These are phyloP conservation scores for Corylus avellana DNA, from an alignment of 306 rosid species.

Conservation along the genomic window DNA sequence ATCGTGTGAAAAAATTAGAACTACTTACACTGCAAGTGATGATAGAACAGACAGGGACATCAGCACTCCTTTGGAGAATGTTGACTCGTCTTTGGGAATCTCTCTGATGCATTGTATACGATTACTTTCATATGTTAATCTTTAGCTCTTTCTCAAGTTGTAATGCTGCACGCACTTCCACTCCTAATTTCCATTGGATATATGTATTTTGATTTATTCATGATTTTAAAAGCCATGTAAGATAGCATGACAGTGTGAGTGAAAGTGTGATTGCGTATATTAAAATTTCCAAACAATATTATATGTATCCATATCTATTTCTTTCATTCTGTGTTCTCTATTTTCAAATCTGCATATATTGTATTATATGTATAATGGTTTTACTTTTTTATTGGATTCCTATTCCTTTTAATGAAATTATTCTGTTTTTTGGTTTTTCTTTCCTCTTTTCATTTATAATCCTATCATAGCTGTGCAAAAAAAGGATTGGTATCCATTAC, in stretches of 20 bases:
- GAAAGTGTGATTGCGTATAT: too few relatives aligned
- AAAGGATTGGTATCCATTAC: background rate
- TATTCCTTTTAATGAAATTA: background rate
- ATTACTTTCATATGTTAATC: background rate
- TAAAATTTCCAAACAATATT: background rate
- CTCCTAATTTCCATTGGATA: too few relatives aligned
- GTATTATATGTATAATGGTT: too few relatives aligned
- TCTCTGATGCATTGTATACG: slow-evolving; percentile 37
- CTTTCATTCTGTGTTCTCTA: background rate
- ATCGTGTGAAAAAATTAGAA: background rate
- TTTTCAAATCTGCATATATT: too few relatives aligned
- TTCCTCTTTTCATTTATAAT: too few relatives aligned
- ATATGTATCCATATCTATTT: too few relatives aligned
- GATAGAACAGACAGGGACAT: slow-evolving; percentile 66
- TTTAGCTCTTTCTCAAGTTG: background rate
- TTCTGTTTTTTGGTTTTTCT: too few relatives aligned
- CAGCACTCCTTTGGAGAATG: slow-evolving; percentile 46
- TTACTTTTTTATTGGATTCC: background rate
- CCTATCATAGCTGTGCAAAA: background rate
- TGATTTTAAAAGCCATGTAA: too few relatives aligned
- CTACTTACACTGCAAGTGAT: slow-evolving; percentile 32
- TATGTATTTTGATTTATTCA: too few relatives aligned
- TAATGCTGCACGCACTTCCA: too few relatives aligned
- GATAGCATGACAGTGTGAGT: too few relatives aligned
- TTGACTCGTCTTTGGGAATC: slow-evolving; percentile 59